Conservation (phyloP, 2,329 filamentous ascomycete species). For the Zymoseptoria brevis region DNA sequence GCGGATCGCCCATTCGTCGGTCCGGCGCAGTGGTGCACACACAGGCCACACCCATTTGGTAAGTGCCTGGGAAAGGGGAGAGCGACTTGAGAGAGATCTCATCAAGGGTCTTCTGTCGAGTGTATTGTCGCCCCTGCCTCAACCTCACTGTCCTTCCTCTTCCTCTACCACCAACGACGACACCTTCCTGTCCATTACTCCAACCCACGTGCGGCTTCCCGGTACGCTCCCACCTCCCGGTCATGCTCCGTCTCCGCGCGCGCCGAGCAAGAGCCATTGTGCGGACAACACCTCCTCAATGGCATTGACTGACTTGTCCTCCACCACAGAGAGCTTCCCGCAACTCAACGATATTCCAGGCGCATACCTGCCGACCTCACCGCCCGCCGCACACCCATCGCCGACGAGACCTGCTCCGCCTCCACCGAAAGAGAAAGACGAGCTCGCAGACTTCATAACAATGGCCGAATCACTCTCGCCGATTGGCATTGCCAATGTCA, state of each 20-base stretch:
- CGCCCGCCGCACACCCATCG: neutral
- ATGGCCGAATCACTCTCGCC: conserved; percentile 60
- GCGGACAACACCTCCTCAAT: neutral
- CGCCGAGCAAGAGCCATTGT: neutral
- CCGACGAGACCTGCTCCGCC: conserved; percentile 6
- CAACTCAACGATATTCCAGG: conserved; percentile 5
- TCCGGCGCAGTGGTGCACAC: conserved; percentile 1
- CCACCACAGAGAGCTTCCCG: conserved; percentile 2
- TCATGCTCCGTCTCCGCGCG: neutral
- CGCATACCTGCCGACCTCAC: conserved; percentile 6
- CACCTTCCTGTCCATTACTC: conserved; percentile 3
- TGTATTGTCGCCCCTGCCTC: neutral
- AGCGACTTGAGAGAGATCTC: neutral
- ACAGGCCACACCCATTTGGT: conserved; percentile 12
- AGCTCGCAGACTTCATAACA: conserved; percentile 18
- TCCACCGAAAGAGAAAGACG: neutral
- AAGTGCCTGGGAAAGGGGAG: conserved; percentile 15
- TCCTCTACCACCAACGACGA: neutral
- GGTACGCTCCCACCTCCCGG: neutral
- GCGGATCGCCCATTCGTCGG: conserved; percentile 5
- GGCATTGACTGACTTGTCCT: conserved; percentile 1
- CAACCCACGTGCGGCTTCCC: conserved; percentile 1
- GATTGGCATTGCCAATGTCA: conserved; percentile 67
- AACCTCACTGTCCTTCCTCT: neutral
- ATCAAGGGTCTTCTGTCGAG: neutral